These are phyloP conservation scores for Helianthus tuberosus DNA, from an alignment of 129 eudicot species.

Conservation along the genomic window DNA sequence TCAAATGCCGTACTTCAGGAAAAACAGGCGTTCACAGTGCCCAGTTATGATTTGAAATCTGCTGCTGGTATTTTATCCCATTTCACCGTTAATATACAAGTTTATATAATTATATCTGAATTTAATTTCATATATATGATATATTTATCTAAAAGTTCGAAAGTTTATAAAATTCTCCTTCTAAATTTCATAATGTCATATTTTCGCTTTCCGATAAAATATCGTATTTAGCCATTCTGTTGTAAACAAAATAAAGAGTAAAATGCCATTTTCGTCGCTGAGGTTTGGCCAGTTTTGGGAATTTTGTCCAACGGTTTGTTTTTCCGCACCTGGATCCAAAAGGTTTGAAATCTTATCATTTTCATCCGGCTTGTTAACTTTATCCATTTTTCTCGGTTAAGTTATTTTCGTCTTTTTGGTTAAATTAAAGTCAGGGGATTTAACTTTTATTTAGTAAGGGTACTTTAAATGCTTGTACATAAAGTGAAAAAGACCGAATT, in stretches of 20 bases:
- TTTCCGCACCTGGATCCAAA: too few species aligned
- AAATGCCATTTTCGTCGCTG: too few species aligned
- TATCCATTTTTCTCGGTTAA: too few species aligned
- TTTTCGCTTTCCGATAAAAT: background rate
- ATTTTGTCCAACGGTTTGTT: too few species aligned
- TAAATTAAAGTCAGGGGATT: too few species aligned
- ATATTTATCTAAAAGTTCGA: background rate
- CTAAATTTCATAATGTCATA: background rate
- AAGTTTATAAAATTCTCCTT: background rate
- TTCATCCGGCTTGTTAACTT: too few species aligned
- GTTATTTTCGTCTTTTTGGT: too few species aligned
- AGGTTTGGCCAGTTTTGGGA: too few species aligned
- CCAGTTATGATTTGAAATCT: constrained; percentile 94
- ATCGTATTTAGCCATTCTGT: background rate
- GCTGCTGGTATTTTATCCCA: constrained; percentile 85
- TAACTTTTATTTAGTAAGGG: too few species aligned
- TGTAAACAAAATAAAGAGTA: background rate
- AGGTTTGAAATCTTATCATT: too few species aligned
- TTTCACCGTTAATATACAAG: constrained; percentile 26
- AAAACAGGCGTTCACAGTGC: constrained; percentile 98
- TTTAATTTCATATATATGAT: background rate
- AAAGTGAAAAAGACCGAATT: too few species aligned
- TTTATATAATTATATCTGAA: constrained; percentile 1
- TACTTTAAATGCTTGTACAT: too few species aligned
- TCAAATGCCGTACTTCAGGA: constrained; percentile 90